A percentile compares a stretch with the other conserved stretches of the same genome.
Conservation (phyloP, 208 protist genomes). For the Porcisia deanei region DNA sequence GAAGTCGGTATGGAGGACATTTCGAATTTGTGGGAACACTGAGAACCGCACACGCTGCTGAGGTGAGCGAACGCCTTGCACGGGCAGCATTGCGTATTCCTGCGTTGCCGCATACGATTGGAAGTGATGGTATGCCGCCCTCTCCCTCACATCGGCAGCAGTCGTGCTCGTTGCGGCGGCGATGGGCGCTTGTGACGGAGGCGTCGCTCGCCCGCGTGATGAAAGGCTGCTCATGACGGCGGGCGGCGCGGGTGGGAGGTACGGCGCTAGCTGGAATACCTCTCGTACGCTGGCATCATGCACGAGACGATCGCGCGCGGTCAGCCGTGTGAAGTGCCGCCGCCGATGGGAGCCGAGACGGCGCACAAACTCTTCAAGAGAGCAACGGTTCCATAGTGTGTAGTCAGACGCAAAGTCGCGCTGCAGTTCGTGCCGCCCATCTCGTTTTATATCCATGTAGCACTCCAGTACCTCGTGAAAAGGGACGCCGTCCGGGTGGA, state of each 20-base stretch:
- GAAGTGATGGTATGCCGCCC: conserved; percentile 42
- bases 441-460: conserved; percentile 45
- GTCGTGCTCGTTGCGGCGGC: background rate
- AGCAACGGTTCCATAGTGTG: conserved; percentile 62
- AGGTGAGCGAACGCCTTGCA: conserved; percentile 26
- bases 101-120: conserved; percentile 65
- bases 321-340: conserved; percentile 32
- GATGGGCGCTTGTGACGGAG: background rate
- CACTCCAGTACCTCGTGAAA: conserved; percentile 64
- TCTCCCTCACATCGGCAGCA: background rate
- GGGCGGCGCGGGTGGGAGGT: conserved; percentile 26
- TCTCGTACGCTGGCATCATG: conserved; percentile 35
- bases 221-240: background rate
- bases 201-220: background rate
- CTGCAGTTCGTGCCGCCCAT: conserved; percentile 51
- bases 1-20: conserved; percentile 66
- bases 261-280: conserved; percentile 43
- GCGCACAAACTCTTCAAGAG: conserved; percentile 48
- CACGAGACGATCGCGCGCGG: conserved; percentile 37
- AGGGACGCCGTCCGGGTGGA: conserved; percentile 53
- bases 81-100: conserved; percentile 72
- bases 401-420: conserved; percentile 84
- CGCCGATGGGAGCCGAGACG: conserved; percentile 29
- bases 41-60: conserved; percentile 39
- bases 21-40: conserved; percentile 67